phyloP scores from a whole-genome alignment of 1,139 yeast species.

The Blastobotrys apis region DNA sequence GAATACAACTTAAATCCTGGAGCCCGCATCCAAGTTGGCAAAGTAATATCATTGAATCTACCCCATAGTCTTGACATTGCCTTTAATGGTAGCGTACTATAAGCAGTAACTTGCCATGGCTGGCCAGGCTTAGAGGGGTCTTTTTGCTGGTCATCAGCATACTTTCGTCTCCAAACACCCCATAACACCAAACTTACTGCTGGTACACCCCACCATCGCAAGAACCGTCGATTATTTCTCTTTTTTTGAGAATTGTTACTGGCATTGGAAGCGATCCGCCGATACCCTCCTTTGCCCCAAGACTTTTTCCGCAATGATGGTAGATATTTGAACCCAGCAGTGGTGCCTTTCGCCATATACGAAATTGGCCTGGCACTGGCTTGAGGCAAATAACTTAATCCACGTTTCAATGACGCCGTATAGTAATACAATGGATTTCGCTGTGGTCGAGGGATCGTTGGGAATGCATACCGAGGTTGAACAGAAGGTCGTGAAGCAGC shows the following conservation, averaged over 20 bases:
- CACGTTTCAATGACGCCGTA: slow-evolving; percentile 30
- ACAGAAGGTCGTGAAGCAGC: not conserved
- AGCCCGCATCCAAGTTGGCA: slow-evolving; percentile 85
- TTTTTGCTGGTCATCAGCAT: slow-evolving; percentile 16
- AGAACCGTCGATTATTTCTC: slow-evolving; percentile 39
- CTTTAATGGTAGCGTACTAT: slow-evolving; percentile 85
- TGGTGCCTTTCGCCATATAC: slow-evolving; percentile 18
- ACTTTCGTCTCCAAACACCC: slow-evolving; percentile 53
- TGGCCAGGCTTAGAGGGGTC: slow-evolving; percentile 50
- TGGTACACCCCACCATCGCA: slow-evolving; percentile 68
- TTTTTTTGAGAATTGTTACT: not conserved
- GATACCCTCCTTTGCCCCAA: slow-evolving; percentile 20
- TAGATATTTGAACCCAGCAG: slow-evolving; percentile 15
- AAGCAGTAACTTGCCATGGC: slow-evolving; percentile 86
- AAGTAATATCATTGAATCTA: slow-evolving; percentile 68
- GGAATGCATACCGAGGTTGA: slow-evolving; percentile 42
- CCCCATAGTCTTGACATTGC: slow-evolving; percentile 96
- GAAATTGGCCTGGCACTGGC: slow-evolving; percentile 6
- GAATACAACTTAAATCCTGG: slow-evolving; percentile 82
- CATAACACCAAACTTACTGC: slow-evolving; percentile 60
- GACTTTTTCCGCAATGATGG: slow-evolving; percentile 13
- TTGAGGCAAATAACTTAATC: slow-evolving; percentile 24
- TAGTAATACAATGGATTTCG: slow-evolving; percentile 55
- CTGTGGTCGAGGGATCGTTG: slow-evolving; percentile 62
- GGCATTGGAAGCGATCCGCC: slow-evolving; percentile 5